These are phyloP conservation scores for Ordospora colligata DNA, from an alignment of 371 early-diverging fungal species.

Conservation along the genomic window DNA sequence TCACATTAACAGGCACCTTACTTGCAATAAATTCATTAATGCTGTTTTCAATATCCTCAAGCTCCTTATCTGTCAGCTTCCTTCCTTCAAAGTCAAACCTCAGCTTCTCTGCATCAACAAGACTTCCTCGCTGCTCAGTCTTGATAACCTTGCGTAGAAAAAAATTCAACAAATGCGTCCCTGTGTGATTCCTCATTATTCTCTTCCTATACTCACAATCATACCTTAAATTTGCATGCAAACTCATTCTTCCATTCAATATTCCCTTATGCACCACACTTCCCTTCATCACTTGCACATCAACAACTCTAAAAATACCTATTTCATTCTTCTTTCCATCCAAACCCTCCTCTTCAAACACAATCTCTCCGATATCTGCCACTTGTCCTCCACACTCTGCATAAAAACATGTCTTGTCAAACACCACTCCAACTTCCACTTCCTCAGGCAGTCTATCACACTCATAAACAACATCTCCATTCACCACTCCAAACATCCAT, in stretches of 20 bases:
- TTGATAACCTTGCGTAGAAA: conserved; percentile 70
- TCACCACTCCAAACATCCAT: conserved; percentile 2
- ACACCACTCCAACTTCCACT: conserved; percentile 64
- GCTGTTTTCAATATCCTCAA: conserved; percentile 71
- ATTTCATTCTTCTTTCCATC: background rate
- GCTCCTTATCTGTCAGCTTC: conserved; percentile 69
- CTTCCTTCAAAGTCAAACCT: conserved; percentile 84
- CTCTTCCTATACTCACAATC: conserved; percentile 73
- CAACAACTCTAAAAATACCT: conserved; percentile 66
- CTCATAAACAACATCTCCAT: conserved; percentile 18
- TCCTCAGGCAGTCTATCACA: conserved; percentile 65
- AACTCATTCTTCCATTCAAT: conserved; percentile 68
- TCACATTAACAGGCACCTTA: conserved; percentile 71
- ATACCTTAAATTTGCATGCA: conserved; percentile 68
- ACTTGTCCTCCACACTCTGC: conserved; percentile 96
- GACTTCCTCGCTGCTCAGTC: conserved; percentile 80
- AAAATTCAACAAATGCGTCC: conserved; percentile 90
- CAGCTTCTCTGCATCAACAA: conserved; percentile 86
- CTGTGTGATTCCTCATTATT: conserved; percentile 87
- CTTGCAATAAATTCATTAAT: conserved; percentile 70
- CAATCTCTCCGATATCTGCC: conserved; percentile 83
- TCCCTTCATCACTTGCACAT: conserved; percentile 83
- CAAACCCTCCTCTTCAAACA: conserved; percentile 67
- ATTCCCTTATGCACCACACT: conserved; percentile 90
- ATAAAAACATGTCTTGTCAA: conserved; percentile 93